Conservation (phyloP, 257 asterid species). For the Ehretia macrophylla region DNA sequence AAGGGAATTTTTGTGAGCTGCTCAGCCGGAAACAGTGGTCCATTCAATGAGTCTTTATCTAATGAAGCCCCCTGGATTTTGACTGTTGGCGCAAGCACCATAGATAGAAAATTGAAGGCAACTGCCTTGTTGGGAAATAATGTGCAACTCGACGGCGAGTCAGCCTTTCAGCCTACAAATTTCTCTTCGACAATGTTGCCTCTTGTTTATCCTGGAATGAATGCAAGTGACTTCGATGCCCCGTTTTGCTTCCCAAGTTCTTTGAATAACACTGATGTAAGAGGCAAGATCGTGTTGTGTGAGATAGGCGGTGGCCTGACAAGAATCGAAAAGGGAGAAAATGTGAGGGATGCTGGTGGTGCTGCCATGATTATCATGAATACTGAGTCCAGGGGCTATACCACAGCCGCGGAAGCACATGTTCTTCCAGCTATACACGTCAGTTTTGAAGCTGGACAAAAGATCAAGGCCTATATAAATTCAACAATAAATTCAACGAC, state of each 20-base stretch:
- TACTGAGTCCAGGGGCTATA: conserved; percentile 1
- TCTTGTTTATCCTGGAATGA: conserved; percentile 8
- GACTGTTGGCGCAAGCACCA: too few species aligned
- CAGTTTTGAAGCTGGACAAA: conserved; percentile 9
- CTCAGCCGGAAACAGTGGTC: too few species aligned
- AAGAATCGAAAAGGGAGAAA: conserved; percentile 10
- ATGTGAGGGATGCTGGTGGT: conserved; percentile 21
- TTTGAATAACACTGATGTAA: conserved; percentile 8
- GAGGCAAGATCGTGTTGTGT: conserved; percentile 20
- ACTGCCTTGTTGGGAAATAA: conserved; percentile 15
- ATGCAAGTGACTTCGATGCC: conserved; percentile 1
- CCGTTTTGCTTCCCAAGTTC: conserved; percentile 10
- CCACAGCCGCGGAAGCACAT: conserved; percentile 11
- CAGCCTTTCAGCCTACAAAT: conserved; percentile 11
- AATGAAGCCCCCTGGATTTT: too few species aligned
- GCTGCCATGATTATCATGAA: conserved; percentile 21
- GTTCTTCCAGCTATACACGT: conserved; percentile 20
- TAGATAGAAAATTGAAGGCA: conserved; percentile 15
- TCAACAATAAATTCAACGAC: conserved; percentile 19
- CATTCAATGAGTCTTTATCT: too few species aligned
- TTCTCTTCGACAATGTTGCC: conserved; percentile 9
- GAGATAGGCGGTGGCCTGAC: conserved; percentile 5
- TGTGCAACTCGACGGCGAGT: conserved; percentile 12
- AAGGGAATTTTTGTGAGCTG: conserved; percentile 18
- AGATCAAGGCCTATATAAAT: conserved; percentile 13